Percentiles rank a stretch among this genome's conserved stretches.
phyloP scores from a whole-genome alignment of 2,329 filamentous ascomycete species.

The Fusarium graminum region DNA sequence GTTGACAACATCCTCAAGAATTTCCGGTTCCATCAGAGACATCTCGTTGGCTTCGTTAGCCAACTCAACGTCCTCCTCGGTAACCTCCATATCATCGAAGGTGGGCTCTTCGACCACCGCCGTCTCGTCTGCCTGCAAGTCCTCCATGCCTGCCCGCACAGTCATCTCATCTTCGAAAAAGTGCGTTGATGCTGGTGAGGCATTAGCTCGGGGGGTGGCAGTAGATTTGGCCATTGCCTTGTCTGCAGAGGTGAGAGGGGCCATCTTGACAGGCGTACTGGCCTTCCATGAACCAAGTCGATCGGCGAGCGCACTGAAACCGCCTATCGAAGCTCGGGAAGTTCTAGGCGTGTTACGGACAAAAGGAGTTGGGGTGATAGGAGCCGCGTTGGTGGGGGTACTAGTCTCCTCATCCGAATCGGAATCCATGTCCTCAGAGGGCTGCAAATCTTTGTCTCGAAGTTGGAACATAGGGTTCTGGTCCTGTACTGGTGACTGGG shows the following conservation, averaged over 20 bases:
- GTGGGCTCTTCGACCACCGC: slow-evolving; percentile 48
- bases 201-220: slow-evolving; percentile 45
- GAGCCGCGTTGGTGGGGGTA: slow-evolving; percentile 50
- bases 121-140: slow-evolving; percentile 23
- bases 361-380: slow-evolving; percentile 59
- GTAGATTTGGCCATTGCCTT: slow-evolving; percentile 57
- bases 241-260: slow-evolving; percentile 42
- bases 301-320: slow-evolving; percentile 74
- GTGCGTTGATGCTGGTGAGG: slow-evolving; percentile 59
- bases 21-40: slow-evolving; percentile 65
- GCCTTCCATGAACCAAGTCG: slow-evolving; percentile 74
- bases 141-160: slow-evolving; percentile 48
- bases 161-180: slow-evolving; percentile 75
- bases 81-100: slow-evolving; percentile 63
- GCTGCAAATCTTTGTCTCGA: slow-evolving; percentile 62
- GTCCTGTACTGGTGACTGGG: slow-evolving; percentile 33
- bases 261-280: slow-evolving; percentile 61
- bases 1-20: slow-evolving; percentile 54
- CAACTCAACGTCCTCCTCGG: slow-evolving; percentile 68
- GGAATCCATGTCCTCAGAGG: slow-evolving; percentile 59
- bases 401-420: slow-evolving; percentile 68
- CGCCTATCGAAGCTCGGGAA: slow-evolving; percentile 55
- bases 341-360: slow-evolving; percentile 44
- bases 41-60: slow-evolving; percentile 71
- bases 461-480: slow-evolving; percentile 55